phyloP scores from a whole-genome alignment of 2,329 filamentous ascomycete species.

The Clathrospora elynae region DNA sequence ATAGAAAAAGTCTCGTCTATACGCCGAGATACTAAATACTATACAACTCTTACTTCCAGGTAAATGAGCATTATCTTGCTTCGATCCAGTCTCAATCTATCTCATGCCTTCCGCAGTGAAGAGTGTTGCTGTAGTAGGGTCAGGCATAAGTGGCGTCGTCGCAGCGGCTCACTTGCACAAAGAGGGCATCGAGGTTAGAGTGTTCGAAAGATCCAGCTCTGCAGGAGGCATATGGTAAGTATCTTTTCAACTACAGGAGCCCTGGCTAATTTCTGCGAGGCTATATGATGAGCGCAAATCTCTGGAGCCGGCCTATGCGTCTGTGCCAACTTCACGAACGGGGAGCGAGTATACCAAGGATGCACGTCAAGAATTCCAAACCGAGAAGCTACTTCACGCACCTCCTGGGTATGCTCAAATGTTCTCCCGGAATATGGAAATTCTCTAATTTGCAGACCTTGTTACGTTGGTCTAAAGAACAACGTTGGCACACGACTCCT shows the following conservation, averaged over 20 bases:
- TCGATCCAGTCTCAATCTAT: too few relatives aligned
- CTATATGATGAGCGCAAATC: constrained; percentile 57
- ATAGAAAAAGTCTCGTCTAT: too few relatives aligned
- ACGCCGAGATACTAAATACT: too few relatives aligned
- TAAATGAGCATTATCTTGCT: too few relatives aligned
- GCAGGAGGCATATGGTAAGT: constrained; percentile 63
- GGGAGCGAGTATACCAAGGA: constrained; percentile 25
- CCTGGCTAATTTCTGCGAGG: constrained; percentile 31
- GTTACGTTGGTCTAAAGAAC: constrained; percentile 59
- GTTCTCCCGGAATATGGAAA: too few relatives aligned
- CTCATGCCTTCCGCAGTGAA: constrained; percentile 27
- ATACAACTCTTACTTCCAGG: too few relatives aligned
- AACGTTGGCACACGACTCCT: constrained; percentile 60
- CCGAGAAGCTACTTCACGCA: constrained; percentile 48
- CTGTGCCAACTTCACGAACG: constrained; percentile 25
- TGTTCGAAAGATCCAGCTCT: constrained; percentile 59
- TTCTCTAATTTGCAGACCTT: constrained; percentile 49
- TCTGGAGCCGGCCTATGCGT: constrained; percentile 56
- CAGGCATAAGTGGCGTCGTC: constrained; percentile 46
- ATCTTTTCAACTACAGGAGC: neutral
- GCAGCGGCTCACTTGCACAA: constrained; percentile 44
- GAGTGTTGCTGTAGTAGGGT: constrained; percentile 44
- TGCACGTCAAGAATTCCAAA: constrained; percentile 13
- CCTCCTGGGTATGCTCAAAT: constrained; percentile 58
- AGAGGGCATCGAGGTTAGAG: constrained; percentile 53